Evolutionary conservation across 169 alveolate genomes (phyloP).

Genomic region (Plasmodium reichenowi): DNA sequence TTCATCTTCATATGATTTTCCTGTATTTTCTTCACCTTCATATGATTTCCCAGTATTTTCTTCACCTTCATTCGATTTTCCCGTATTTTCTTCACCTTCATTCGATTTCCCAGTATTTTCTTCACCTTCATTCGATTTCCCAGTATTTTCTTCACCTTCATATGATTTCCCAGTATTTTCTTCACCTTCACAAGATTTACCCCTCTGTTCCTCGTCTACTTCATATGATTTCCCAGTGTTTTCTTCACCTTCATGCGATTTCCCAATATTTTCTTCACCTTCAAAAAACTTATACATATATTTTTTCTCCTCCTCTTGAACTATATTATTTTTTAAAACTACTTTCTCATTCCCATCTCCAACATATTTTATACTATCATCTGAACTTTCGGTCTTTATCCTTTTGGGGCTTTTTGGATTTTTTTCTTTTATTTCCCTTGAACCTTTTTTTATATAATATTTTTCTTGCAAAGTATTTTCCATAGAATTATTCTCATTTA

Average conservation of each 20-base stretch:
- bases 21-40: background rate
- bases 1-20: background rate
- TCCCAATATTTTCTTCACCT: background rate
- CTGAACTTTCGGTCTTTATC: background rate
- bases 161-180: background rate
- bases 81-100: background rate
- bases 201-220: background rate
- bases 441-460: background rate
- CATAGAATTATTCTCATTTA: background rate
- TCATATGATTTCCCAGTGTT: background rate
- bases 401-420: background rate
- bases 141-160: background rate
- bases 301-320: background rate
- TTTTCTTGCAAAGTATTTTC: background rate
- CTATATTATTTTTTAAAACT: background rate
- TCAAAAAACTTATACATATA: background rate
- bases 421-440: conserved; percentile 2
- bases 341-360: conserved; percentile 6
- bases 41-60: background rate
- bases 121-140: background rate
- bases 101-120: background rate
- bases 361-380: background rate
- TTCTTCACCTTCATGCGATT: background rate
- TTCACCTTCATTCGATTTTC: background rate
- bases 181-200: background rate